A percentile compares a stretch with the other conserved stretches of the same genome.
Evolutionary conservation across 139 green algal genomes (phyloP).

Genomic region (Tetradesmus obliquus): DNA sequence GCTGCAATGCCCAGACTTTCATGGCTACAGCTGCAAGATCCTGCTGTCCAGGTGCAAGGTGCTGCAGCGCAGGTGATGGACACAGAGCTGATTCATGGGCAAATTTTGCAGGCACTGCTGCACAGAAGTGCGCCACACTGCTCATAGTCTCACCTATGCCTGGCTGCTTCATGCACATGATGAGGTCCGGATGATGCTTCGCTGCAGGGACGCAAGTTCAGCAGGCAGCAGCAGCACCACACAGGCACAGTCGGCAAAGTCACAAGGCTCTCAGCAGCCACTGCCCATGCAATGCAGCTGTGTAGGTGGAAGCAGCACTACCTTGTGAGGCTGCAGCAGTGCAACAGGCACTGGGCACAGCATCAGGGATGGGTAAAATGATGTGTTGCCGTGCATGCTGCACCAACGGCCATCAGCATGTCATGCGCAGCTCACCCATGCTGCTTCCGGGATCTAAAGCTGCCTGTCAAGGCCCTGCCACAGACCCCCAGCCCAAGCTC

Average conservation of each 20-base stretch:
- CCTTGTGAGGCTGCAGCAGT: not conserved
- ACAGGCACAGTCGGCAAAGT: not conserved
- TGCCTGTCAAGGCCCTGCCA: not conserved
- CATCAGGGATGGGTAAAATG: not conserved
- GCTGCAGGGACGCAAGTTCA: not conserved
- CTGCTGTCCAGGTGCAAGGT: not conserved
- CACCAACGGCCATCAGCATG: not conserved
- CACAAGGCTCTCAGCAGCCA: not conserved
- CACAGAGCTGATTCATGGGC: not conserved
- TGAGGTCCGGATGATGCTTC: constrained; percentile 89
- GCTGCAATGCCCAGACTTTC: too few relatives aligned
- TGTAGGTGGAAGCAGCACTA: not conserved
- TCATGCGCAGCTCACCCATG: not conserved
- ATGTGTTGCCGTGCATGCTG: not conserved
- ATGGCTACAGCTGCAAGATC: too few relatives aligned
- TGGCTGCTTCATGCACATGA: constrained; percentile 99
- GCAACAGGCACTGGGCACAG: too few relatives aligned
- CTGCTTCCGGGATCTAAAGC: not conserved
- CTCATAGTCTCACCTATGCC: constrained; percentile 83
- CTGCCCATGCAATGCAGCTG: not conserved
- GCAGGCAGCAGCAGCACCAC: not conserved
- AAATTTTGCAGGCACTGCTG: too few relatives aligned
- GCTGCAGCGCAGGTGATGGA: not conserved
- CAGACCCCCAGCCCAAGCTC: not conserved
- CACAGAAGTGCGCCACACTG: too few relatives aligned